phyloP scores from a whole-genome alignment of 331 rosid genomes.

The Quercus tomentella region DNA sequence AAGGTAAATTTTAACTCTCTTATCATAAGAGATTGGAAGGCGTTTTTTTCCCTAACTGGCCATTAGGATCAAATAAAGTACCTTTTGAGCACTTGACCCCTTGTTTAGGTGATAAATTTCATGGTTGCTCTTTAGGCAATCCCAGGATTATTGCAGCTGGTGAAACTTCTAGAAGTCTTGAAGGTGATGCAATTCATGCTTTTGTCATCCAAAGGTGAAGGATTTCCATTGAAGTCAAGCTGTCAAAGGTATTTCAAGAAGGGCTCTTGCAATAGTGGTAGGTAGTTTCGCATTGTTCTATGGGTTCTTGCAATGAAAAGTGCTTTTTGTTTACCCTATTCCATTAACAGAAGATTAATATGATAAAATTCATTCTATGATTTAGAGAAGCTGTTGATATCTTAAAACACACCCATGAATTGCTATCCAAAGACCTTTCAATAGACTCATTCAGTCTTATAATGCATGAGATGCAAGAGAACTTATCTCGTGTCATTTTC shows the following conservation, averaged over 20 bases:
- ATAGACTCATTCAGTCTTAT: constrained; percentile 74
- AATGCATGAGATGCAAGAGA: constrained; percentile 98
- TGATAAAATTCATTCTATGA: constrained; percentile 55
- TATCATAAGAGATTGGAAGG: neutral
- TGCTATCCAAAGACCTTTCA: constrained; percentile 74
- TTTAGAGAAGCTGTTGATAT: constrained; percentile 78
- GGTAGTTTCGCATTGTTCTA: constrained; percentile 32
- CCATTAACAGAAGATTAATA: constrained; percentile 10
- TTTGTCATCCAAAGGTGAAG: too few relatives aligned
- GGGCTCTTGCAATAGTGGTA: constrained; percentile 61
- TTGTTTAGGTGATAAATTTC: neutral
- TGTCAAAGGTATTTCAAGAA: too few relatives aligned
- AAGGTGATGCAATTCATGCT: too few relatives aligned
- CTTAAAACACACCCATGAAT: constrained; percentile 75
- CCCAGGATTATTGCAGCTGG: neutral
- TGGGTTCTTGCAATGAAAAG: constrained; percentile 14
- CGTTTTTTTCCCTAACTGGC: neutral
- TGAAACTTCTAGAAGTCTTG: too few relatives aligned
- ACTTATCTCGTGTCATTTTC: constrained; percentile 94
- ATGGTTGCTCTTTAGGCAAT: neutral
- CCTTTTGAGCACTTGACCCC: neutral
- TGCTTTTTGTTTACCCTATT: neutral
- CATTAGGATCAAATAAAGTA: neutral
- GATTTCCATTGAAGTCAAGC: too few relatives aligned
- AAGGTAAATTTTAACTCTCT: neutral